Conservation (phyloP, 1,139 yeast genomes). For the Pneumocystis sp. region DNA sequence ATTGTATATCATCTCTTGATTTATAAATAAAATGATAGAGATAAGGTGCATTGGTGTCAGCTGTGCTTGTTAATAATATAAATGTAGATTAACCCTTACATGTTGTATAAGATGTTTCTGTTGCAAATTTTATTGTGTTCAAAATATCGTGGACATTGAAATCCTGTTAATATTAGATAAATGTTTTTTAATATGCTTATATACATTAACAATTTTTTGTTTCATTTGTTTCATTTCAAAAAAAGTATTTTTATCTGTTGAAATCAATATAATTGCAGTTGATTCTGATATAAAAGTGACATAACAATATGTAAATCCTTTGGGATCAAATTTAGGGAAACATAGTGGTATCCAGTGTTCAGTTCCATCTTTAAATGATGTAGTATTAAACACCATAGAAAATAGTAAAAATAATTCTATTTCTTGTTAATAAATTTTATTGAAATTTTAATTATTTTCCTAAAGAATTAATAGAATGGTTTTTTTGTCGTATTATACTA, state of each 20-base stretch:
- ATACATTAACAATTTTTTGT: slow-evolving; percentile 32
- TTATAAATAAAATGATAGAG: slow-evolving; percentile 67
- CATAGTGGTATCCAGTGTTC: slow-evolving; percentile 93
- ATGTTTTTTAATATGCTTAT: background rate
- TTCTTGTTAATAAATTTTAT: background rate
- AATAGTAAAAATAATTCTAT: slow-evolving; percentile 49
- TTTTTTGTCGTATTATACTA: slow-evolving; percentile 46
- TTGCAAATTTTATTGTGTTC: slow-evolving; percentile 19
- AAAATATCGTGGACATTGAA: background rate
- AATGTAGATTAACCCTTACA: background rate
- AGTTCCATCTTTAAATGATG: slow-evolving; percentile 38
- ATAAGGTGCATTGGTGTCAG: background rate
- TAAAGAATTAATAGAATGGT: slow-evolving; percentile 53
- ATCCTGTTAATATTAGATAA: background rate
- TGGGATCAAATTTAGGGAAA: slow-evolving; percentile 73
- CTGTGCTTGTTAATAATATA: background rate
- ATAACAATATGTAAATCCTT: slow-evolving; percentile 74
- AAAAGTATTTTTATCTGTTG: slow-evolving; percentile 74
- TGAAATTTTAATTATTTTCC: background rate
- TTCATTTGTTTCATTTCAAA: slow-evolving; percentile 55
- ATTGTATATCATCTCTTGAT: slow-evolving; percentile 48
- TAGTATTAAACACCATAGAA: slow-evolving; percentile 43
- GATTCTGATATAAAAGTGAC: slow-evolving; percentile 43
- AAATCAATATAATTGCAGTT: slow-evolving; percentile 52
- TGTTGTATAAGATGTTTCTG: slow-evolving; percentile 31